Conservation (phyloP, 345 rosid species). For the Mercurialis annua region DNA sequence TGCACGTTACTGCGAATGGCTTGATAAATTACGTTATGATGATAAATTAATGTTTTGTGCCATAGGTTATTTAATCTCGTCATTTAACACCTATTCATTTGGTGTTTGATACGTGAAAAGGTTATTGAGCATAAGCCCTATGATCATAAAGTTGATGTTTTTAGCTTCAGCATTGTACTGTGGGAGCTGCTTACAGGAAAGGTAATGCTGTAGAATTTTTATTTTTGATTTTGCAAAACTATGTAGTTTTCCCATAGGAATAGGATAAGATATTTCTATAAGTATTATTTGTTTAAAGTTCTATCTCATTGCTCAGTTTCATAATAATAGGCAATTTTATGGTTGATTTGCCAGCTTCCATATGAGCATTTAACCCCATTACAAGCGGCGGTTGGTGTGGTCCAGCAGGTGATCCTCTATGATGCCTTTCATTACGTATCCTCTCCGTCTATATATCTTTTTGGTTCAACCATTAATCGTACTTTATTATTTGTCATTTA, state of each 20-base stretch:
- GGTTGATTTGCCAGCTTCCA: slow-evolving; percentile 45
- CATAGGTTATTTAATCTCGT: slow-evolving; percentile 8
- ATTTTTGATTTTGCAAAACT: no score
- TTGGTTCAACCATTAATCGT: no score
- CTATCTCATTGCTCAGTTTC: neutral
- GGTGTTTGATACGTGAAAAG: slow-evolving; percentile 36
- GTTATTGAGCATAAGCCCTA: slow-evolving; percentile 65
- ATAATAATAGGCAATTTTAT: slow-evolving; percentile 1
- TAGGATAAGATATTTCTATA: neutral
- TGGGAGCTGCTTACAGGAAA: slow-evolving; percentile 71
- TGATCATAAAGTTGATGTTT: slow-evolving; percentile 60
- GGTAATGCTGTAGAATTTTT: slow-evolving; percentile 30
- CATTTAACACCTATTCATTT: slow-evolving; percentile 21
- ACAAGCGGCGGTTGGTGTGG: slow-evolving; percentile 65
- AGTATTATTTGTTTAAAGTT: neutral
- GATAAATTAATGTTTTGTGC: slow-evolving; percentile 1
- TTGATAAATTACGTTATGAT: neutral
- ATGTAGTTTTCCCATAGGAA: neutral
- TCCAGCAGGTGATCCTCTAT: slow-evolving; percentile 50
- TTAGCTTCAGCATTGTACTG: slow-evolving; percentile 57
- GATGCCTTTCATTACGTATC: neutral
- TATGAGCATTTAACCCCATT: slow-evolving; percentile 52
- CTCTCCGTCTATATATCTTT: neutral
- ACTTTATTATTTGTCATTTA: no score
- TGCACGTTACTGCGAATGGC: neutral